Conservation (phyloP, 768 basidiomycete species). For the Floccularia luteovirens region DNA sequence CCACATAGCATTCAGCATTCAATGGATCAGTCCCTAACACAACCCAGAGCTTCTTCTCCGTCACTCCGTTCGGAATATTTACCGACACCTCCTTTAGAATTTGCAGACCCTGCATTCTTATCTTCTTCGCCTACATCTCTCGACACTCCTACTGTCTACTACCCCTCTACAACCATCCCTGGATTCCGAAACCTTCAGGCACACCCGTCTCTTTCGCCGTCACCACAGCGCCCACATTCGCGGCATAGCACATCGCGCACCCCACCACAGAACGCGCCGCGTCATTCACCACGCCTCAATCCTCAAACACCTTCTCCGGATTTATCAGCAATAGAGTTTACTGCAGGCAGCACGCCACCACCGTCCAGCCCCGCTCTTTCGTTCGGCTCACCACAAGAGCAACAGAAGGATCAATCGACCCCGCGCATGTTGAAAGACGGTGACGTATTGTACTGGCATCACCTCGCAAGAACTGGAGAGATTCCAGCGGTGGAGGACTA, state of each 20-base stretch:
- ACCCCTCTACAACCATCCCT: not conserved
- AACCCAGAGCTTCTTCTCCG: constrained; percentile 19
- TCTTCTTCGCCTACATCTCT: constrained; percentile 5
- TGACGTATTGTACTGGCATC: constrained; percentile 70
- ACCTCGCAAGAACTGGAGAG: constrained; percentile 63
- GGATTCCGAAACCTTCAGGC: constrained; percentile 3
- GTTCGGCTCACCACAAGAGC: constrained; percentile 23
- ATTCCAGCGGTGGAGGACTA: constrained; percentile 64
- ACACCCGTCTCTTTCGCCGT: constrained; percentile 5
- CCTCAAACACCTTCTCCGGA: constrained; percentile 14
- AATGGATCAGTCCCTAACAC: constrained; percentile 5
- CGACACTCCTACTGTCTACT: too few relatives aligned
- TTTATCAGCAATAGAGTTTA: constrained; percentile 4
- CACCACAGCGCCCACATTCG: constrained; percentile 3
- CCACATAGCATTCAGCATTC: constrained; percentile 6
- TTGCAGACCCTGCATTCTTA: constrained; percentile 19
- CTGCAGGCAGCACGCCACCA: constrained; percentile 15
- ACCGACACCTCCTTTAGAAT: constrained; percentile 30
- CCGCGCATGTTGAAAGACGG: constrained; percentile 42
- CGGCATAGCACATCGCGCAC: constrained; percentile 3
- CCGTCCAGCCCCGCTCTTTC: constrained; percentile 16
- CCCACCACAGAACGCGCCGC: not conserved
- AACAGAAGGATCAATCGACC: constrained; percentile 28
- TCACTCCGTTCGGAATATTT: constrained; percentile 22
- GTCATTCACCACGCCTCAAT: constrained; percentile 4